Evolutionary conservation across 1,284 basidiomycete species (phyloP), one percentile per base, ranked within the genome.

Genomic region (Fereydounia khargensis): DNA sequence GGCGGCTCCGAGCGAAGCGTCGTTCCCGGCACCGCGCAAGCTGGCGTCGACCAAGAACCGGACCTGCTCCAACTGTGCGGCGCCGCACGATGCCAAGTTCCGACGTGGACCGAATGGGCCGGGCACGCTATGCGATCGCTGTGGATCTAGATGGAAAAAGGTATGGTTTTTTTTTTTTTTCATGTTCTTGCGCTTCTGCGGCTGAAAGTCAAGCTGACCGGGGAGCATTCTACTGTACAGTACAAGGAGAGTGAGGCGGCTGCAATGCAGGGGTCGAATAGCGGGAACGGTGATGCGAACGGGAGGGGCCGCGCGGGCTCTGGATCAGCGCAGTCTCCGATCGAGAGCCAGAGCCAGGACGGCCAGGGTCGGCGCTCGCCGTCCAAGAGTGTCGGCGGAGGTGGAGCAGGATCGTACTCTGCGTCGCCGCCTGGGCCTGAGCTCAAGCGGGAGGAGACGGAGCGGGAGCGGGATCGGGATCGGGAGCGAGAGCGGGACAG

Each of bases 11-110:
- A 14, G 25, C 25, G 25, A 27, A 14, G 25, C 25, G 25, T 14
- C 14, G 8, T 27, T 14, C 14, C 8, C 25, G 14, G 45, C 42
- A 4, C 32, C 47, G 23, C 59, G 61, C 10, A 65, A 57, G 19
- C 57, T 65, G 1, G 64, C 64, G 10, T 58, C 61, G 3, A 65
- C 57, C 37, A 69, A 66, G 33, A 66, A 56, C 18, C 37, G 59
- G 19, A 62, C 59, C 6, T 62, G 59, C 28, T 50, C 50, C 33
- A 57, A 53, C 36, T 62, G 59, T 25, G 43, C 54, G 9, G 59
- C 59, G 19, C 59, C 59, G 1, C 59, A 62, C 59, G 54, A 62
- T 27, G 59, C 59, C 30, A 62, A 62, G 35, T 62, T 62, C 17
- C 50, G 59, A 13, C 46, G 54, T 4, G 54, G 59, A 1, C 54